A percentile compares a stretch with the other conserved stretches of the same genome.
phyloP scores from a whole-genome alignment of 2,329 filamentous ascomycete species.

The Helotiales sp. region DNA sequence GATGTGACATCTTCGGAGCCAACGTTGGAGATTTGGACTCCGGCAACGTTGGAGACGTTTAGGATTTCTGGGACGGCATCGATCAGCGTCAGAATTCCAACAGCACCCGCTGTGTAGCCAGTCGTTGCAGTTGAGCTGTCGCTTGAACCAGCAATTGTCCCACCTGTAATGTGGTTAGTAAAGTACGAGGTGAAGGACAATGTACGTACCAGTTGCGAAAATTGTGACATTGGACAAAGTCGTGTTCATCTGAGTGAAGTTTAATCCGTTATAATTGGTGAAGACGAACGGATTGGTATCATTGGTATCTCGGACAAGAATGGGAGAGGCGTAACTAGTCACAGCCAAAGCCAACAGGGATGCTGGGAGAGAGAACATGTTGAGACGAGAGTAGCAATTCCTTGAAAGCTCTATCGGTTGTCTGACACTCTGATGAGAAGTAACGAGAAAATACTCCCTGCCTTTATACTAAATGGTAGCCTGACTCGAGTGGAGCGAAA shows the following conservation, averaged over 20 bases:
- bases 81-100: conserved; percentile 43
- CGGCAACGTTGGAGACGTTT: conserved; percentile 54
- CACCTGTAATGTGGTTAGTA: conserved; percentile 40
- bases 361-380: background rate
- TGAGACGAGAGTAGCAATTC: background rate
- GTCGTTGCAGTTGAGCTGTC: conserved; percentile 51
- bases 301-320: conserved; percentile 16
- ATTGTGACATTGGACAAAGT: conserved; percentile 27
- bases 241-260: conserved; percentile 29
- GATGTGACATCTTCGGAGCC: conserved; percentile 49
- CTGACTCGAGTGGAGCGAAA: background rate
- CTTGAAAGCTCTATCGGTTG: background rate
- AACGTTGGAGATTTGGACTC: conserved; percentile 52
- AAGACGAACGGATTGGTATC: conserved; percentile 24
- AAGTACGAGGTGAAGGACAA: too few species aligned
- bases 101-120: conserved; percentile 49
- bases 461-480: background rate
- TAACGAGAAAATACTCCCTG: background rate
- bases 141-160: conserved; percentile 57
- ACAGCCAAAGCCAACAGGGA: conserved; percentile 7
- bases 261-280: conserved; percentile 28
- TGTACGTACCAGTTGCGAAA: conserved; percentile 26
- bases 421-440: background rate
- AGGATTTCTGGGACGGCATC: conserved; percentile 54
- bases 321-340: conserved; percentile 20